Evolutionary conservation across 306 rosid genomes (phyloP).

Genomic region (Casuarina cunninghamiana): DNA sequence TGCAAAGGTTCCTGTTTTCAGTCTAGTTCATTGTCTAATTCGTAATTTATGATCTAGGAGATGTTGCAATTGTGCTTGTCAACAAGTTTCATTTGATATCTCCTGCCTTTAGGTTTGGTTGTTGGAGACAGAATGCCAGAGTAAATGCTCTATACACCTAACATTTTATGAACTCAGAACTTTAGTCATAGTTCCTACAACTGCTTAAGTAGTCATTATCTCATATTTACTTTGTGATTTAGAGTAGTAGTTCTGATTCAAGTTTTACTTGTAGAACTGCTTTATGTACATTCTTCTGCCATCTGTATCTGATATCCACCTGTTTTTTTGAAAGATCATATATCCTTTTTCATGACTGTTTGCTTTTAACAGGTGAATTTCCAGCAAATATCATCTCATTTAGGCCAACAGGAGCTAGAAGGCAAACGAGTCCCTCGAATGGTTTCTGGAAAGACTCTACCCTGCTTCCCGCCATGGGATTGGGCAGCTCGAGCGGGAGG

Average conservation of each 20-base stretch:
- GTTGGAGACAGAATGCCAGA: not conserved
- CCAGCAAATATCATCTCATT: conserved; percentile 93
- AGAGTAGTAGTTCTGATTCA: not conserved
- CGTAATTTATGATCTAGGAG: not conserved
- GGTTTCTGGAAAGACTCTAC: conserved; percentile 97
- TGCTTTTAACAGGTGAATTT: conserved; percentile 77
- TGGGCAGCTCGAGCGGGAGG: conserved; percentile 95
- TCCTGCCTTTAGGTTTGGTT: not conserved
- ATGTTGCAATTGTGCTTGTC: not conserved
- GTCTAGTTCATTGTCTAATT: not conserved
- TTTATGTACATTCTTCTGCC: not conserved
- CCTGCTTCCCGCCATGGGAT: conserved; percentile 96
- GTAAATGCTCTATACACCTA: not conserved
- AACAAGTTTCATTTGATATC: not conserved
- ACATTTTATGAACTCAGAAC: not conserved
- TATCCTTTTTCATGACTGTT: conserved; percentile 12
- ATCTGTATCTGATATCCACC: not conserved
- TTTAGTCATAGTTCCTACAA: not conserved
- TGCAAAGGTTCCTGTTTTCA: not conserved
- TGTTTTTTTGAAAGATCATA: not conserved
- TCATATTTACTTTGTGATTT: not conserved
- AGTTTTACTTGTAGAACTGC: not conserved
- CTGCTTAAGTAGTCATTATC: not conserved
- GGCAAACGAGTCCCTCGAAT: conserved; percentile 96
- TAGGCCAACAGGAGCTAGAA: conserved; percentile 95